Evolutionary conservation across 305 asterid species (phyloP), one percentile per base, ranked within the genome.

Genomic region (Plantago lanceolata): DNA sequence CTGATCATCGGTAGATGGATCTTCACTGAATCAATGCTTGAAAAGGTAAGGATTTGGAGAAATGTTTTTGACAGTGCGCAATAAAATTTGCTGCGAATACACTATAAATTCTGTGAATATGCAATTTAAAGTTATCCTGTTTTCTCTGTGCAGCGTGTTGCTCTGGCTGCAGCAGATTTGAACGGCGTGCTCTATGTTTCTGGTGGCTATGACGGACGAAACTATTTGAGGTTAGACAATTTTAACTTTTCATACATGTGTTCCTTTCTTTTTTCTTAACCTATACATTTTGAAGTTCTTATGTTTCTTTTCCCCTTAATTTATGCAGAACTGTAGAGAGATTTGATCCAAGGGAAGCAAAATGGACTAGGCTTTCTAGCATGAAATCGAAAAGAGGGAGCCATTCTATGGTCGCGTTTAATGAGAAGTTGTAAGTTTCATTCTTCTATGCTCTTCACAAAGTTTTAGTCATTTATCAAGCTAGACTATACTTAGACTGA

Each of bases 191-290:
- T 88, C 48, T 84, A 85, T 61, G 95, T 78, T 59, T 69, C 69
- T 62, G 95, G 96, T 61, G 95, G 96, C 57, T 84, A 50, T 72
- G 79, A 85, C 73, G 95, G 92, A 69, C 65, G 18, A 33, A 57
- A 72, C 57, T 86, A 79, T 68, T 51, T 79, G 74, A 86, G 81
- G 94, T 82, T 54, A 57, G 76, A 66, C n/a, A 45, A 15, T 20
- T 67, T 9, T 24, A 33, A 33, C 7, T 31, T 8, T 7, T 0
- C 11, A 33, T 7, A 33, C 37, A 31, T 31, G 8, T 33, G 6
- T 8, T 8, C 40, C 1, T 33, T 33, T 33, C 40, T 31, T 31
- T 33, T 33, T 33, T 33, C 8, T 33, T 6, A 33, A 33, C 54
- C 20, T 8, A 14, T 17, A 48, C 21, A n/a, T 49, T 49, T 17